A percentile compares a stretch with the other conserved stretches of the same genome.
Evolutionary conservation across 2,329 filamentous ascomycete species (phyloP).

Genomic region (Hymenoscyphus infarciens): DNA sequence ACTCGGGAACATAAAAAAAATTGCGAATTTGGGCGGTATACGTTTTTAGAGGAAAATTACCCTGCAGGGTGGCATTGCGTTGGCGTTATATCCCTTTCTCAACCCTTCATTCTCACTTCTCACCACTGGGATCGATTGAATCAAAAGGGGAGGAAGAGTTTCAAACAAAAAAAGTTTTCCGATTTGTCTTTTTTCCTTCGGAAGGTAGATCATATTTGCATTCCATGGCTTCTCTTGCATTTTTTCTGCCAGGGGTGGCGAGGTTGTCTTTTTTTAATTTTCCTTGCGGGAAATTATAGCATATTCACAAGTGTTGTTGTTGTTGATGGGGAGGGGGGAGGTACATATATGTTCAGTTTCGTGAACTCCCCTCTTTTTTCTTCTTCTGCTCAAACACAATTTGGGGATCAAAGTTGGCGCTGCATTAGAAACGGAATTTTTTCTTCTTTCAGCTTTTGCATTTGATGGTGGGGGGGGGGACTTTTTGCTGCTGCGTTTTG

Average conservation of each 20-base stretch:
- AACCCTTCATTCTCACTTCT: not conserved
- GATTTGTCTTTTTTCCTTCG: not conserved
- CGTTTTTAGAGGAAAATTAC: conserved; percentile 21
- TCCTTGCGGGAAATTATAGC: conserved; percentile 2
- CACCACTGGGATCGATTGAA: not conserved
- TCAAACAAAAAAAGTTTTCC: not conserved
- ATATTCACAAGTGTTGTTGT: not conserved
- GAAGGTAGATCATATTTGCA: conserved; percentile 1
- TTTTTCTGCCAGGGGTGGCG: not conserved
- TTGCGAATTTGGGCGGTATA: conserved; percentile 15
- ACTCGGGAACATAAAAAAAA: conserved; percentile 24
- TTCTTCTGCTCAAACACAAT: not conserved
- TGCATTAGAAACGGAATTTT: conserved; percentile 15
- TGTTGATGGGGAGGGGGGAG: not conserved
- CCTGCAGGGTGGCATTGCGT: conserved; percentile 25
- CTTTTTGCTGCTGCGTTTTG: not conserved
- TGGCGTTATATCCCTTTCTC: conserved; percentile 15
- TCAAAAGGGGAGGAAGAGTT: not conserved
- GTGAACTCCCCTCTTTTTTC: not conserved
- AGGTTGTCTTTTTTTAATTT: not conserved
- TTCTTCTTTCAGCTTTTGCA: conserved; percentile 2
- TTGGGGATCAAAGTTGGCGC: conserved; percentile 6
- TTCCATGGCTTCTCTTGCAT: not conserved
- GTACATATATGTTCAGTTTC: not conserved
- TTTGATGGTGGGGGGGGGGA: conserved; percentile 3